These are phyloP conservation scores for Stropharia rugosoannulata DNA, from an alignment of 768 basidiomycete genomes.

Conservation along the genomic window DNA sequence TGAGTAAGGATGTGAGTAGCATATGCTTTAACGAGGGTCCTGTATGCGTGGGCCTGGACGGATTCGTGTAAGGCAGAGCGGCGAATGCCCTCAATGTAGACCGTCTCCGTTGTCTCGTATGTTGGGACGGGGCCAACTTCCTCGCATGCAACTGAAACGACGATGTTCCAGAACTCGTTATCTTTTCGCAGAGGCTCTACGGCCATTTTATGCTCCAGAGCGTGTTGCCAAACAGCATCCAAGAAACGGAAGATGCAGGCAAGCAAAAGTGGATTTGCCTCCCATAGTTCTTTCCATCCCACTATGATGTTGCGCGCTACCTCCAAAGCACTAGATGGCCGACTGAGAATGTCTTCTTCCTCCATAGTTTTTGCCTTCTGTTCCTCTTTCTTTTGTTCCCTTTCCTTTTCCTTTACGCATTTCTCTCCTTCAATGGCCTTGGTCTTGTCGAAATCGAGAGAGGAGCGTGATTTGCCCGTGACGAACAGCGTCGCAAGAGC, in stretches of 20 bases:
- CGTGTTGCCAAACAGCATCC: conserved; percentile 78
- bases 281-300: conserved; percentile 76
- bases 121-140: conserved; percentile 78
- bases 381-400: conserved; percentile 30
- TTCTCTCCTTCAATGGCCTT: conserved; percentile 22
- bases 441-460: conserved; percentile 22
- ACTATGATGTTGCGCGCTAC: conserved; percentile 66
- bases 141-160: conserved; percentile 60
- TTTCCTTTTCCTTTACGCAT: conserved; percentile 35
- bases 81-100: conserved; percentile 44
- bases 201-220: conserved; percentile 63
- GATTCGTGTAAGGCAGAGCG: conserved; percentile 60
- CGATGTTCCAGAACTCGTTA: conserved; percentile 65
- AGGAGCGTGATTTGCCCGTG: conserved; percentile 63
- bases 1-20: conserved; percentile 73
- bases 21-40: conserved; percentile 68
- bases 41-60: conserved; percentile 65
- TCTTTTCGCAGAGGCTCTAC: conserved; percentile 59
- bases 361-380: conserved; percentile 37
- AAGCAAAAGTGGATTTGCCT: conserved; percentile 73
- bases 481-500: conserved; percentile 81
- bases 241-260: conserved; percentile 75
- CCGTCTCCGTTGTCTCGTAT: conserved; percentile 52
- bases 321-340: conserved; percentile 55
- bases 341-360: conserved; percentile 27